Base-by-base conservation (phyloP, 2,329 filamentous ascomycete species). In the Xylariaceae sp. region DNA sequence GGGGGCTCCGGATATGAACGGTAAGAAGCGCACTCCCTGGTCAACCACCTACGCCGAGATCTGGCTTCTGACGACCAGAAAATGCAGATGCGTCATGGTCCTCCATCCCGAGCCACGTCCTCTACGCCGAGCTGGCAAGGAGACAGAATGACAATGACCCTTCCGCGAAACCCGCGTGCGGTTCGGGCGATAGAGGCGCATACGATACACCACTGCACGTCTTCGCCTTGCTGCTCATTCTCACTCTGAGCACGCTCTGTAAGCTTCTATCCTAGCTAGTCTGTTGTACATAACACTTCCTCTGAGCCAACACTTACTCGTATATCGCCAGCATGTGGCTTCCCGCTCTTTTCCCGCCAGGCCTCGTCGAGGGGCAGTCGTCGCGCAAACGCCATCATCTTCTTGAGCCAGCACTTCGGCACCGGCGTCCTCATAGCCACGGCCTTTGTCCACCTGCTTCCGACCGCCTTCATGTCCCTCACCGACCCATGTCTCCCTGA, bases 351-450 rank as follows among this genome's bases (percentile, higher is more conserved):
- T 38, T 81, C 78, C 8, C 73, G 74, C 37, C 73, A 76, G 47
- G 67, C 73, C 26, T 74, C 73, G 26, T 69, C 71, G 34, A 47
- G 38, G 23, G 40, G 43, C 14, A 69, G 78, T 39, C 72, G 69
- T 36, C 73, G 74, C 38, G 79, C 81, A 36, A 71, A 70, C 46
- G 70, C 61, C 15, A 70, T 83, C 51, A 71, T 83, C 47, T 83
- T 84, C 58, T 67, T 81, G 47, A 81, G 78, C 53, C 78, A 83
- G 48, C 83, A 88, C 64, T 84, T 87, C 49, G 84, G 86, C 55
- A 92, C 86, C 1, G 86, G 86, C 43, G 87, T 92, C 14, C 69
- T 92, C n/a, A 82, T 92, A 46, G 85, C 87, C 9, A 92, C 86
- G 1, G 85, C 86, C 39, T 92, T 92, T 55, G 85, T 90, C 17